Evolutionary conservation across 2,329 filamentous ascomycete genomes (phyloP), one percentile per base, ranked within the genome.

Genomic region (Trichoderma gracile): DNA sequence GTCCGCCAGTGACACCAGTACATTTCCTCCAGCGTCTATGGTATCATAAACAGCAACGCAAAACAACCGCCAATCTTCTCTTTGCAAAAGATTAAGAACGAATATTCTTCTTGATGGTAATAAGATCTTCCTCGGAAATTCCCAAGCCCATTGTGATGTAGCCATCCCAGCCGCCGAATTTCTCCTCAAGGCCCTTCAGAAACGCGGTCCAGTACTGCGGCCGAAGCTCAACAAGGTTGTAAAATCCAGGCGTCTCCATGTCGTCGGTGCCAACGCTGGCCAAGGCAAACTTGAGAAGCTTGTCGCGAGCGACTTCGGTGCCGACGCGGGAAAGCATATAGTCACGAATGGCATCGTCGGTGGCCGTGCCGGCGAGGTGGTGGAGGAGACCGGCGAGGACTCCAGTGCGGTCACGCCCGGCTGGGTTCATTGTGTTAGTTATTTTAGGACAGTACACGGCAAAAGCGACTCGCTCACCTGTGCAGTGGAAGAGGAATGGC

Each of bases 271-370:
- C 75, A 0, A 78, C 69, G 25, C 76, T 78, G 33, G 72, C 68
- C 65, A 78, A 69, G 14, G 81, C 78, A 61, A 79, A 80, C 5
- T 72, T 69, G 14, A 82, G 66, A 5, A 86, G 78, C 67, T 77
- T 75, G 65, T 80, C 78, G 21, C 82, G 80, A 7, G 79, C 81
- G 27, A 79, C 79, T 72, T 86, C 84, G 0, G 76, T 78, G 33
- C 83, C 83, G 66, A 86, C 77, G 30, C 84, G 78, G 10, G 82
- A 84, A 30, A 86, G 76, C 72, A 84, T 75, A 73, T 81, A 86
- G 73, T 86, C 84, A 49, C 80, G 73, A 21, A 74, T 69, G 40
- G 83, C 73, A 14, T 72, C 73, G 25, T 83, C 77, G 12, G 74
- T 68, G 5, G 77, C 67, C 25, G 80, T 79, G 33, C 82, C 83